Evolutionary conservation across 257 asterid species (phyloP).

Genomic region (Forsythia viridissima): DNA sequence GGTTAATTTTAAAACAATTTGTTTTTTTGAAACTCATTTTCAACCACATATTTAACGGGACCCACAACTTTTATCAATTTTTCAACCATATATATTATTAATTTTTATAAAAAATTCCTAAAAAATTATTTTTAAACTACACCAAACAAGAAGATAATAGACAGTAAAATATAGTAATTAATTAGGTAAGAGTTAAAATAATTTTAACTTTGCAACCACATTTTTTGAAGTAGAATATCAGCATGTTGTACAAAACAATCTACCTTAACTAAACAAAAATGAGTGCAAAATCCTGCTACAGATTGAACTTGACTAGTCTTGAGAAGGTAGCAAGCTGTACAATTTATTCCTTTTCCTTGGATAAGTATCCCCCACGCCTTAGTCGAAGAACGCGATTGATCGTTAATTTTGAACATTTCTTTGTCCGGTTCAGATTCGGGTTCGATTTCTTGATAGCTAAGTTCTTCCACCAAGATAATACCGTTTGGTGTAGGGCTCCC

Average conservation of each 20-base stretch:
- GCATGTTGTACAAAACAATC: conserved; percentile 30
- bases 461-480: conserved; percentile 34
- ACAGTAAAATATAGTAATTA: not conserved
- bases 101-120: no score
- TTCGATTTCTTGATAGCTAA: conserved; percentile 5
- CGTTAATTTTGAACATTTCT: not conserved
- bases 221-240: conserved; percentile 24
- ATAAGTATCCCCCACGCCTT: conserved; percentile 37
- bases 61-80: no score
- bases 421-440: not conserved
- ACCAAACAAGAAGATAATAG: no score
- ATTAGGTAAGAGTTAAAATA: not conserved
- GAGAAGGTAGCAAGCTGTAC: conserved; percentile 37
- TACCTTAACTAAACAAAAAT: conserved; percentile 32
- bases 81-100: no score
- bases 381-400: conserved; percentile 4
- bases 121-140: no score
- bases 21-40: no score
- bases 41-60: no score
- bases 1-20: no score
- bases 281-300: conserved; percentile 37
- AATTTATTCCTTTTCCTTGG: conserved; percentile 37
- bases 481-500: conserved; percentile 24
- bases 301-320: conserved; percentile 33
- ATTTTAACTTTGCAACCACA: conserved; percentile 26